Evolutionary conservation across 768 basidiomycete genomes (phyloP), one percentile per base, ranked within the genome.

Genomic region (Russula dissimulans): DNA sequence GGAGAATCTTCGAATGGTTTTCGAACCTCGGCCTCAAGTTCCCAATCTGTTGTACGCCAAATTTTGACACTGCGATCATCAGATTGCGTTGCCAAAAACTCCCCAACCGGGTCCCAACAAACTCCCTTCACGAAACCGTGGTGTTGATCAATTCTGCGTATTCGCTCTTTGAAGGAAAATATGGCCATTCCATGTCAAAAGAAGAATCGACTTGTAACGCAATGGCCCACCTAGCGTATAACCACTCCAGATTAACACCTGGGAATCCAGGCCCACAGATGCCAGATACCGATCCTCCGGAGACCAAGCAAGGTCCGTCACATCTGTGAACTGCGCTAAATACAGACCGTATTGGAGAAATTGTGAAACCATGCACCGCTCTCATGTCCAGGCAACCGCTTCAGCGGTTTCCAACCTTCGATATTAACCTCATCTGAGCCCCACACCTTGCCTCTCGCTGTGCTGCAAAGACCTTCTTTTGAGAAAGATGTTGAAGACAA

Each of bases 41-140:
- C 75, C 97, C 97, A 99, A 66, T 95, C 92, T 8, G 83, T 85
- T 0, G 95, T 95, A 65, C 87, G 81, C 97, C 97, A 99, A 41
- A 99, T 89, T 70, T 95, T 97, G 63, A 98, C 92, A 5, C 92
- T 87, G 70, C 90, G 84, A 73, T 99, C 97, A 73, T 97, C 95
- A 29, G 94, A 95, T 74, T 95, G 85, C 44, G 95, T 97, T n/a
- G 97, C 95, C 62, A 99, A 83, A 69, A 87, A 97, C 73, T 97
- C 90, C 48, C 97, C 97, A 3, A 95, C 95, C 4, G 97, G 97
- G 74, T 99, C 97, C 86, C 95, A 99, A 69, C 92, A 95, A 52
- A 99, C 91, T 60, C 97, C 97, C 73, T 99, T 98, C 67, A 99
- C 95, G 71, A 97, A 97, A 3, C 94, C 95, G 68, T 91, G 86